phyloP scores from a whole-genome alignment of 495 filamentous ascomycete species.

The Cladorrhinum samala region DNA sequence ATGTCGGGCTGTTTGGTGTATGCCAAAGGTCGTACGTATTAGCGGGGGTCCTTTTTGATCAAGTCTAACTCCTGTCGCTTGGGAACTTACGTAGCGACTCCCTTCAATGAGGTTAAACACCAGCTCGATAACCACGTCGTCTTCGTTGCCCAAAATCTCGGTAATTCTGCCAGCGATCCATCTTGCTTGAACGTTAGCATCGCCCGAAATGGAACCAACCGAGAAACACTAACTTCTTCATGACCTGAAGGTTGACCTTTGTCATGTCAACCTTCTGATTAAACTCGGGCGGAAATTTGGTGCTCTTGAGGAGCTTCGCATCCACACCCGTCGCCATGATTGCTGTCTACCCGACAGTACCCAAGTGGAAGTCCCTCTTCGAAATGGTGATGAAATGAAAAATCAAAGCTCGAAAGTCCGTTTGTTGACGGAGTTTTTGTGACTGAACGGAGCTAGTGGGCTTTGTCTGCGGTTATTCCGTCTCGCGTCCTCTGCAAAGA shows the following conservation, averaged over 20 bases:
- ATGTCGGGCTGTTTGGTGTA: constrained; percentile 95
- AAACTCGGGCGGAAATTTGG: constrained; percentile 92
- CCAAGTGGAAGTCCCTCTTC: background rate
- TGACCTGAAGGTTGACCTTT: constrained; percentile 93
- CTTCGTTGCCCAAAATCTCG: constrained; percentile 80
- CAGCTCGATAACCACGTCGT: constrained; percentile 91
- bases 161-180: constrained; percentile 89
- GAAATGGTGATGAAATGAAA: background rate
- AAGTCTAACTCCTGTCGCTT: too few species aligned
- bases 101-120: constrained; percentile 86
- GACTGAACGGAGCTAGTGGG: too few species aligned
- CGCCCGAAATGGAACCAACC: background rate
- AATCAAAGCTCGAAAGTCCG: background rate
- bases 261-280: constrained; percentile 92
- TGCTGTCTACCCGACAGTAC: background rate
- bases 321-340: constrained; percentile 74
- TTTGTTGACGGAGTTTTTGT: too few species aligned
- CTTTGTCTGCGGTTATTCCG: background rate
- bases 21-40: too few species aligned
- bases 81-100: constrained; percentile 62
- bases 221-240: constrained; percentile 79
- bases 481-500: background rate
- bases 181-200: constrained; percentile 37
- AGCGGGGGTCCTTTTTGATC: background rate
- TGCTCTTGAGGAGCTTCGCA: constrained; percentile 77